phyloP scores from a whole-genome alignment of 768 basidiomycete species.

The Rhizopogon salebrosus region DNA sequence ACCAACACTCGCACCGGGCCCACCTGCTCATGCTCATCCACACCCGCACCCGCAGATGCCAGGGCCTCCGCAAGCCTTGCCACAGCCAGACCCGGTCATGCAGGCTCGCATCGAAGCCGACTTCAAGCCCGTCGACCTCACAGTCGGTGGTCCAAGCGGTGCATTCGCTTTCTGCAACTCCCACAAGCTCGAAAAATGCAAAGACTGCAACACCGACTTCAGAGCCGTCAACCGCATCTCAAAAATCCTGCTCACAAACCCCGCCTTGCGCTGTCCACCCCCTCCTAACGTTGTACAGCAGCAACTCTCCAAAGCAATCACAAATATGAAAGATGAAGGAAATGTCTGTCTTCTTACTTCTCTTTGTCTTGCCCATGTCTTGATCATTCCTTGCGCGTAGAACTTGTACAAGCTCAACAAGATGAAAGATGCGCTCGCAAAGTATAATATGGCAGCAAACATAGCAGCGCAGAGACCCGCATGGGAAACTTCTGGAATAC shows the following conservation, averaged over 20 bases:
- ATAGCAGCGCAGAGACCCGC: conserved; percentile 78
- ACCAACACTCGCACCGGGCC: conserved; percentile 16
- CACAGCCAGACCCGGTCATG: conserved; percentile 60
- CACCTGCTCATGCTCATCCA: conserved; percentile 43
- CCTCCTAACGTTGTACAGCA: conserved; percentile 73
- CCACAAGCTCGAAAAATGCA: conserved; percentile 73
- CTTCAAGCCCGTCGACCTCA: conserved; percentile 54
- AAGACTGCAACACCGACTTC: conserved; percentile 71
- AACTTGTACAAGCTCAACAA: conserved; percentile 72
- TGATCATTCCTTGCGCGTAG: conserved; percentile 37
- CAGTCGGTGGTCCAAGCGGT: conserved; percentile 48
- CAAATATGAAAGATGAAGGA: conserved; percentile 85
- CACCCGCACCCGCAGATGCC: conserved; percentile 21
- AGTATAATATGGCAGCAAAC: conserved; percentile 74
- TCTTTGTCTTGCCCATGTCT: conserved; percentile 3
- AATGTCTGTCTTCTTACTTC: conserved; percentile 50
- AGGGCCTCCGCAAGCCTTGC: conserved; percentile 37
- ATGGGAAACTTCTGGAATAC: conserved; percentile 80
- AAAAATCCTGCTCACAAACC: conserved; percentile 61
- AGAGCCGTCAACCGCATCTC: conserved; percentile 71
- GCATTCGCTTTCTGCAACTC: conserved; percentile 53
- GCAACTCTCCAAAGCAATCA: conserved; percentile 70
- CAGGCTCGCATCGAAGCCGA: conserved; percentile 76
- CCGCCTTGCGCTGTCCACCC: conserved; percentile 71
- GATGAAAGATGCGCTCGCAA: conserved; percentile 63